These are phyloP conservation scores for Lactarius trivialis DNA, from an alignment of 768 basidiomycete genomes.

Conservation along the genomic window DNA sequence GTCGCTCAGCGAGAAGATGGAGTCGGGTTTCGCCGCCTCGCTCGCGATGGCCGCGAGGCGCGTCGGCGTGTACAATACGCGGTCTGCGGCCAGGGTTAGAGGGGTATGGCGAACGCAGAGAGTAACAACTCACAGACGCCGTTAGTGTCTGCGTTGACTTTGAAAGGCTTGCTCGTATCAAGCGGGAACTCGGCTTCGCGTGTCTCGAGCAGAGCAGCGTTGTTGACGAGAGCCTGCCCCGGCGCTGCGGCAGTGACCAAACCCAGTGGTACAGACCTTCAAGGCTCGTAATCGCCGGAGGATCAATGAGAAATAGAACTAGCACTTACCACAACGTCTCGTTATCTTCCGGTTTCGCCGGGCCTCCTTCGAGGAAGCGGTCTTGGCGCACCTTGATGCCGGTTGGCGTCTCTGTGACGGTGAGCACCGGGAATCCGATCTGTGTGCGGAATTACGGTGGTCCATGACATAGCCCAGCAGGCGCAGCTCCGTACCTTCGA, in stretches of 20 bases:
- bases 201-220: constrained; percentile 53
- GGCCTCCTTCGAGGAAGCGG: constrained; percentile 84
- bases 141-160: constrained; percentile 82
- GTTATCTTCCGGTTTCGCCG: constrained; percentile 73
- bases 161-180: constrained; percentile 75
- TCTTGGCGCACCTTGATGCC: constrained; percentile 83
- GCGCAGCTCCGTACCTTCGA: constrained; percentile 45
- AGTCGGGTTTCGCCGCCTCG: constrained; percentile 63
- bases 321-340: constrained; percentile 71
- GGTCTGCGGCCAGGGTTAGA: constrained; percentile 43
- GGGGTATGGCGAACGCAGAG: neutral
- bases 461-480: neutral
- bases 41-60: constrained; percentile 69
- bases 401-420: constrained; percentile 66
- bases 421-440: constrained; percentile 86
- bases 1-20: constrained; percentile 74
- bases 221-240: constrained; percentile 56
- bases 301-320: neutral
- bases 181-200: constrained; percentile 63
- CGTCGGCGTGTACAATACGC: constrained; percentile 80
- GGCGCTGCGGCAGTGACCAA: constrained; percentile 54
- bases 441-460: constrained; percentile 19
- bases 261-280: constrained; percentile 75
- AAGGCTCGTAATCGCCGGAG: neutral
- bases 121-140: constrained; percentile 68